Evolutionary conservation across 805 yeast species (phyloP).

Genomic region (Starmerella sirachaensis): DNA sequence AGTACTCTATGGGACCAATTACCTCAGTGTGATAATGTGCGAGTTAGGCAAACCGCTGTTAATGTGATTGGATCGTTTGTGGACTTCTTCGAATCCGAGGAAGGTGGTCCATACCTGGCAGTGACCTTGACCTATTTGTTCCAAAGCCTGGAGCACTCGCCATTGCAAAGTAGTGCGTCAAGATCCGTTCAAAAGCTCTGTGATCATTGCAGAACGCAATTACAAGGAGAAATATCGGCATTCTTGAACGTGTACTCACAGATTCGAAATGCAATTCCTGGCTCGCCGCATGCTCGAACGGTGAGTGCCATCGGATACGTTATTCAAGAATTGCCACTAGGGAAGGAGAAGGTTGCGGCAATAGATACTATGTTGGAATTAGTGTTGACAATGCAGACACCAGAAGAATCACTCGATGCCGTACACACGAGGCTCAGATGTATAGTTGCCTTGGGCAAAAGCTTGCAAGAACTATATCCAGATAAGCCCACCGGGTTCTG

Average conservation of each 20-base stretch:
- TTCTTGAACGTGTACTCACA: constrained; percentile 25
- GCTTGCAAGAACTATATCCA: constrained; percentile 43
- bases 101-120: constrained; percentile 38
- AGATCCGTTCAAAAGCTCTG: constrained; percentile 43
- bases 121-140: constrained; percentile 47
- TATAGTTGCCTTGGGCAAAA: constrained; percentile 59
- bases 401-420: constrained; percentile 20
- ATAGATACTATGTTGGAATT: constrained; percentile 10
- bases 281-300: constrained; percentile 26
- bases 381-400: constrained; percentile 9
- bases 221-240: constrained; percentile 22
- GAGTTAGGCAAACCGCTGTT: constrained; percentile 40
- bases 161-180: constrained; percentile 34
- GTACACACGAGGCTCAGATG: constrained; percentile 50
- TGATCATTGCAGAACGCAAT: constrained; percentile 24
- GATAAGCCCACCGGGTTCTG: constrained; percentile 25
- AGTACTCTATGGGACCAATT: constrained; percentile 26
- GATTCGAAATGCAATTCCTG: constrained; percentile 17
- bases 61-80: constrained; percentile 48
- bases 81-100: constrained; percentile 41
- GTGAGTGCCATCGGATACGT: constrained; percentile 27
- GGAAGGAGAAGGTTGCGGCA: constrained; percentile 26
- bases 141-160: constrained; percentile 27
- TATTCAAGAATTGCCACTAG: constrained; percentile 22
- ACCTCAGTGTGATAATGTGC: constrained; percentile 18